Conservation (phyloP, 345 rosid species). For the Isatis tinctoria region DNA sequence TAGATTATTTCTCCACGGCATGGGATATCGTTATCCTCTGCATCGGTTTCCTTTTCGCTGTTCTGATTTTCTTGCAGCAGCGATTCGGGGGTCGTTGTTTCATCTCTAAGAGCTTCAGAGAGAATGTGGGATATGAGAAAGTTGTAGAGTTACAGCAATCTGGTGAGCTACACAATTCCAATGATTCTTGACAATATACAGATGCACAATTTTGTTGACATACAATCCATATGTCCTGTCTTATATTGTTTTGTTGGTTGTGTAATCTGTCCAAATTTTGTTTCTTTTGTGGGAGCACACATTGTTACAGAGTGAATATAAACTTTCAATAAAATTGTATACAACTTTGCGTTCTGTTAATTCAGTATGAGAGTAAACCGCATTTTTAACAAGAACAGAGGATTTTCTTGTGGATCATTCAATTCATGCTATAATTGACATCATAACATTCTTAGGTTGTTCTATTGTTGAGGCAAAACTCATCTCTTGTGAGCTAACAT, state of each 20-base stretch:
- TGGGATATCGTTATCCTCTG: slow-evolving; percentile 75
- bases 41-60: slow-evolving; percentile 52
- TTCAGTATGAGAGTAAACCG: not conserved
- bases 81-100: slow-evolving; percentile 56
- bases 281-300: not conserved
- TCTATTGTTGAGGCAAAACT: not conserved
- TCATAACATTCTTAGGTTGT: not conserved
- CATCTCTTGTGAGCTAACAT: not conserved
- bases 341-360: not conserved
- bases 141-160: slow-evolving; percentile 41
- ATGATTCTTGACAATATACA: slow-evolving; percentile 19
- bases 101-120: slow-evolving; percentile 53
- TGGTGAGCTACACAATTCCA: not conserved
- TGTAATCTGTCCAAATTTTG: not conserved
- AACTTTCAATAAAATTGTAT: slow-evolving; percentile 1
- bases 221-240: not conserved
- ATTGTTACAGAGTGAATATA: slow-evolving; percentile 20
- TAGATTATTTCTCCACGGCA: slow-evolving; percentile 74
- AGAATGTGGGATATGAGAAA: slow-evolving; percentile 50
- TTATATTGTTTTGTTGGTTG: not conserved
- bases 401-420: not conserved
- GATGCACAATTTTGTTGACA: not conserved
- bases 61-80: slow-evolving; percentile 70
- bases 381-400: not conserved
- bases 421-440: not conserved